These are phyloP conservation scores for Botrytis elliptica DNA, from an alignment of 2,329 filamentous ascomycete genomes.

Conservation along the genomic window DNA sequence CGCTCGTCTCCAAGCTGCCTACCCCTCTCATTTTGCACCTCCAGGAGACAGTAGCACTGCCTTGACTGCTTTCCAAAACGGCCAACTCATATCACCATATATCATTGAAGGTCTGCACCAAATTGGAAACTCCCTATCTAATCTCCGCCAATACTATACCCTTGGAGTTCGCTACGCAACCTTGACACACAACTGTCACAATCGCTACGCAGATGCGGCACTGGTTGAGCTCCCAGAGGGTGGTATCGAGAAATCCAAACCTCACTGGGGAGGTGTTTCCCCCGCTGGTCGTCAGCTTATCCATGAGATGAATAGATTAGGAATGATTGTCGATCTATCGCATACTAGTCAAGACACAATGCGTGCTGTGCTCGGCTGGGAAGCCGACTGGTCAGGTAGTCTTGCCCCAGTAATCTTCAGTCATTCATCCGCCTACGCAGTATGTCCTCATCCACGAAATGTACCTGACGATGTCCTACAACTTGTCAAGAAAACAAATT, in stretches of 20 bases:
- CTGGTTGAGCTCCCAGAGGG: constrained; percentile 53
- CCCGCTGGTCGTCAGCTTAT: constrained; percentile 66
- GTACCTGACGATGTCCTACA: constrained; percentile 81
- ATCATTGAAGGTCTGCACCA: constrained; percentile 89
- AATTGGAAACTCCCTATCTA: constrained; percentile 80
- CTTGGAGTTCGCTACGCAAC: constrained; percentile 86
- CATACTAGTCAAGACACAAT: constrained; percentile 81
- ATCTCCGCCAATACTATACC: constrained; percentile 70
- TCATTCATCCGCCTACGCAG: constrained; percentile 75
- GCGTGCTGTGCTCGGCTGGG: constrained; percentile 72
- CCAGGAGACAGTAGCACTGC: constrained; percentile 60
- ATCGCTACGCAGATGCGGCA: constrained; percentile 83
- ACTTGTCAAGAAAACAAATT: constrained; percentile 69
- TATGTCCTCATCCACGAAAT: constrained; percentile 89
- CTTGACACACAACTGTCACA: constrained; percentile 91
- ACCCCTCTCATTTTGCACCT: constrained; percentile 68
- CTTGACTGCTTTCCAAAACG: constrained; percentile 56
- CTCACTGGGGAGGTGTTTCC: constrained; percentile 72
- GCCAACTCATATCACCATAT: constrained; percentile 72
- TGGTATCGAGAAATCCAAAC: constrained; percentile 43
- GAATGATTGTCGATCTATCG: constrained; percentile 88
- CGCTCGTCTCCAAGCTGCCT: constrained; percentile 59
- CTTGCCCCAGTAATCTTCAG: constrained; percentile 83
- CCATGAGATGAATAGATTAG: constrained; percentile 88
- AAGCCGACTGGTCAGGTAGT: constrained; percentile 65